Base-by-base conservation (phyloP, 1,284 basidiomycete species). In the Exobasidium cylindrosporum region DNA sequence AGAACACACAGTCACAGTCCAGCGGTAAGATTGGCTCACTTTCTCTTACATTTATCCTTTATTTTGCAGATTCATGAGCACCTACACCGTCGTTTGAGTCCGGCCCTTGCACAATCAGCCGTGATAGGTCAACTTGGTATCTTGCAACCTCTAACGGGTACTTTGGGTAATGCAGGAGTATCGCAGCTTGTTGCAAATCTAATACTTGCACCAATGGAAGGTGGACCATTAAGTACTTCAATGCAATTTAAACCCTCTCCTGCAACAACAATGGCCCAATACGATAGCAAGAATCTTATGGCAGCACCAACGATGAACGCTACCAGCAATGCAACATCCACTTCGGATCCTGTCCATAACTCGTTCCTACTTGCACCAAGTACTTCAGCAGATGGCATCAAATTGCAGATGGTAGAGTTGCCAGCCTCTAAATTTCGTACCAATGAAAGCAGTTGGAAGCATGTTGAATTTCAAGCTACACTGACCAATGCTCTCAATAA, bases 331-430 rank as follows among this genome's bases (percentile, higher is more conserved):
- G 35, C 10, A 40, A 40, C 35, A 40, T 7, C n/a, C 43, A 44
- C 43, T 44, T 44, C 43, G 43, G 43, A 44, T 14, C 43, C 43
- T 44, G 43, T 44, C 43, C 43, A 44, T n/a, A n/a, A 40, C 35
- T 7, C 35, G 10, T 40, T 10, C 35, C 35, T 40, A 10, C 35
- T 40, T 10, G 35, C 35, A 40, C 35, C 35, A 40, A 40, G 35
- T 40, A 40, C 35, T 10, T 40, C 35, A 10, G 35, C 35, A 7
- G 17, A 17, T 40, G 35, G 35, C 35, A 10, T 40, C 7, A 17
- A 40, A 7, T 40, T 40, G 35, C 35, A 40, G 35, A 40, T 40
- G 35, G 35, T 40, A 17, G 35, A 40, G 35, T 10, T 40, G 35
- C 10, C 7, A 17, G 10, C 35, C 17, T 40, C 17, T 17, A 7